Evolutionary conservation across 192 early-diverging fungal genomes (phyloP), one percentile per base, ranked within the genome.

Genomic region (Backusella mclennaniae): DNA sequence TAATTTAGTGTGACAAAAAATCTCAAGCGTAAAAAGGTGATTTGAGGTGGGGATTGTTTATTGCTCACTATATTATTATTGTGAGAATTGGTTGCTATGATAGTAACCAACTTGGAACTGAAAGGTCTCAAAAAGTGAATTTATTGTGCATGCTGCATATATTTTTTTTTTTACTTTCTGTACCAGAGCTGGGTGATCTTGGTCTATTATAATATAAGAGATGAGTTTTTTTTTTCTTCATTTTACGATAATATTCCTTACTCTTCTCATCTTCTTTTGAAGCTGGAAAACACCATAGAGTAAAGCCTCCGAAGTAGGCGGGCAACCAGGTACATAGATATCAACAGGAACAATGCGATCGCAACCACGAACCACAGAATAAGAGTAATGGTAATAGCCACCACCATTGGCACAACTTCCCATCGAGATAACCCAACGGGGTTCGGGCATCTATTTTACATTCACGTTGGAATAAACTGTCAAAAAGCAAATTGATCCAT

Each of bases 331-430:
- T 23, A 99, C 96, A 83, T 99, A 99, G 38, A 99, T 94, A 82
- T 94, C 93, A 49, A 94, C 94, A 31, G 97, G 97, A 7, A 99
- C 93, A 83, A 99, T 92, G 29, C 97, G 91, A 76, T 99, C 97
- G 81, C 97, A 99, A 75, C 97, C 96, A 66, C 97, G 90, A 46
- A 98, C 97, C 44, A 97, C 96, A 74, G 93, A 90, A 83, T 97
- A 97, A 53, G 93, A 95, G 88, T 99, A 99, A 86, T 99, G 97
- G 85, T 99, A 99, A 88, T 99, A 99, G 67, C 97, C 97, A 76
- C 97, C 97, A 76, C 96, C 96, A 83, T 97, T 97, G 41, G 97
- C 96, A 77, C 93, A 99, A 67, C 92, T 94, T 36, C 97, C 97
- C 96, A 99, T 99, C 9, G 96, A 96, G 71, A 99, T 96, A 14